Percentiles rank a stretch among this genome's conserved stretches.
These are phyloP conservation scores for Plasmodium falciparum DNA, from an alignment of 169 alveolate genomes.

Conservation along the genomic window DNA sequence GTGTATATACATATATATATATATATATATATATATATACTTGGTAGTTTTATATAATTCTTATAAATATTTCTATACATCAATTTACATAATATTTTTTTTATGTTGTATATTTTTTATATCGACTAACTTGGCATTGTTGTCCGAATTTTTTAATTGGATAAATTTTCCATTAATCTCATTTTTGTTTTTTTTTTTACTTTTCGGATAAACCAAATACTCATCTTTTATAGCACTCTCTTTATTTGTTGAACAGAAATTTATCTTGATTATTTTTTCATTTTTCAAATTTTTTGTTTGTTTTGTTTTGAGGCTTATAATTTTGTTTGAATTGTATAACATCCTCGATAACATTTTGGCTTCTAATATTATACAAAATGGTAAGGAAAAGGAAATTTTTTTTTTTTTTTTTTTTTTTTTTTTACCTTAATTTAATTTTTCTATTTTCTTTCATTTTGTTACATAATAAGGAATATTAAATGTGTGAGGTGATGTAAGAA, in stretches of 20 bases:
- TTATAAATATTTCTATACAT: neutral
- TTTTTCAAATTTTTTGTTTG: slow-evolving; percentile 1
- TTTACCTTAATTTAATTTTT: too few species aligned
- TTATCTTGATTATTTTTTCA: slow-evolving; percentile 1
- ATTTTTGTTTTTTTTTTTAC: neutral
- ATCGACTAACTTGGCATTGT: slow-evolving; percentile 37
- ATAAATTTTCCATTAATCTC: slow-evolving; percentile 17
- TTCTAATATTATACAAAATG: neutral
- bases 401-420: too few species aligned
- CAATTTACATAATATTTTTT: neutral
- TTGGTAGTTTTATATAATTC: neutral
- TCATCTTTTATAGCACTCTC: too few species aligned
- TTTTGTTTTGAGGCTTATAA: slow-evolving; percentile 6
- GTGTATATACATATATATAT: neutral
- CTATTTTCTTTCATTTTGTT: too few species aligned
- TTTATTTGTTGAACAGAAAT: slow-evolving; percentile 17
- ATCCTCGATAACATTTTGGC: slow-evolving; percentile 40
- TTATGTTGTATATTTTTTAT: neutral
- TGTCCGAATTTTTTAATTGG: slow-evolving; percentile 66
- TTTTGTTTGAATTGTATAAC: slow-evolving; percentile 28
- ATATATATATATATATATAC: neutral
- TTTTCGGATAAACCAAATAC: neutral
- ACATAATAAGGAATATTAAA: too few species aligned
- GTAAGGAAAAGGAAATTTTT: too few species aligned
- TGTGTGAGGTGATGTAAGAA: too few species aligned